These are phyloP conservation scores for Ustilago nuda DNA, from an alignment of 1,284 basidiomycete genomes.

Conservation along the genomic window DNA sequence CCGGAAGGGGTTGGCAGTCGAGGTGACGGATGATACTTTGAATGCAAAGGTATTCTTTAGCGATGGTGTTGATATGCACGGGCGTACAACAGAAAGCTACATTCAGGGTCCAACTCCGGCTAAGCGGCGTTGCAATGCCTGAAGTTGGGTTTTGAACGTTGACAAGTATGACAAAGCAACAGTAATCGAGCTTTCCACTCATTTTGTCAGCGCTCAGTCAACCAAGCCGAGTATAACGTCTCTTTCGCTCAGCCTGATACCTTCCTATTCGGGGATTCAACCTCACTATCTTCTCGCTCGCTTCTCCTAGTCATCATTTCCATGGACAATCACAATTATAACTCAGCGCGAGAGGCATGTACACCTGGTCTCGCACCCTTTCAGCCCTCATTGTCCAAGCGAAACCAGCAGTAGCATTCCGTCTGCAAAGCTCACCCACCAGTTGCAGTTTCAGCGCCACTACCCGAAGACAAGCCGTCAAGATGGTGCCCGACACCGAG, in stretches of 20 bases:
- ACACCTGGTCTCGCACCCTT: neutral
- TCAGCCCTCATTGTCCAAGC: neutral
- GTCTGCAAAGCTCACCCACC: neutral
- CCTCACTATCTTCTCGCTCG: neutral
- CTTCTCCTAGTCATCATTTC: neutral
- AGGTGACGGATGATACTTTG: neutral
- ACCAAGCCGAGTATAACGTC: neutral
- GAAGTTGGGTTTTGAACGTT: neutral
- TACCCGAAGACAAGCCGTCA: neutral
- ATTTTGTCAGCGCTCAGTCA: slow-evolving; percentile 7
- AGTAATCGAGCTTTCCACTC: slow-evolving; percentile 7
- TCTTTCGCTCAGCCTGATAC: neutral
- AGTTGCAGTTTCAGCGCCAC: slow-evolving; percentile 7
- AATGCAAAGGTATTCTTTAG: neutral
- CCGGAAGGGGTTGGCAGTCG: neutral
- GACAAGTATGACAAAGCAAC: slow-evolving; percentile 20
- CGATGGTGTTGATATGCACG: slow-evolving; percentile 1
- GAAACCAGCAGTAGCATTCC: neutral
- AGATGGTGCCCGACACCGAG: slow-evolving; percentile 54
- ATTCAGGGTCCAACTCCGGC: slow-evolving; percentile 33
- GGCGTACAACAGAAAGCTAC: neutral
- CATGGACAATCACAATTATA: neutral
- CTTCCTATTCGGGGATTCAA: neutral
- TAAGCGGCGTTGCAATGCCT: slow-evolving; percentile 5
- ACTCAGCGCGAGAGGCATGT: slow-evolving; percentile 20